Base-by-base conservation (phyloP, 2,329 filamentous ascomycete genomes). In the Talaromyces sp. region DNA sequence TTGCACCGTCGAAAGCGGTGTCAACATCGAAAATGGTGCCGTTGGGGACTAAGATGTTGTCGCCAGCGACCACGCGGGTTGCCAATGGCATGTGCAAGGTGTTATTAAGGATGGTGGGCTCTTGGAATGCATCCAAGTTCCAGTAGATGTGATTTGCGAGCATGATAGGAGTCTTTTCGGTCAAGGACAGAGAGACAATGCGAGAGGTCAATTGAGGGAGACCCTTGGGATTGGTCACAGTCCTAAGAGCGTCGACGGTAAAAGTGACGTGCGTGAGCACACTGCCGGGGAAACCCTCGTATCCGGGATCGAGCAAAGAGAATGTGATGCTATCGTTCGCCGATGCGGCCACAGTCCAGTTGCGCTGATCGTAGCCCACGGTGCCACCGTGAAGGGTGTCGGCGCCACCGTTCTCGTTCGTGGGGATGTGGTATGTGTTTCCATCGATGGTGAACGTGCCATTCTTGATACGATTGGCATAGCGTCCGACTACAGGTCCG, bases 11-110 rank as follows among this genome's bases (percentile, higher is more conserved):
- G 50, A 72, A 76, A 33, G 93, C 92, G 76, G 93, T 89, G 71
- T 93, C 91, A 68, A 92, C 87, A 0, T 87, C 88, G 45, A 87
- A 86, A 68, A 97, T 89, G 63, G 90, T 86, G 50, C 91, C 91
- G 0, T 89, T 92, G 0, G 90, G 91, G 64, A 93, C 89, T 16
- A 91, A 81, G 66, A 91, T 91, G 67, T 83, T 84, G 76, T 84
- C 82, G 11, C 78, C 76, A 16, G 72, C 77, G 65, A 85, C 76
- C 67, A 78, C 79, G 56, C 83, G 81, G 31, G 72, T 70, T 8
- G 81, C 78, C 35, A 82, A 74, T 4, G 82, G 81, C 69, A 83
- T 72, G 50, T 81, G 78, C 50, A 83, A 66, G 45, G 80, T 82
- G 56, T 82, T 72, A 8, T 83, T 74, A 16, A 83, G 70, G 61